Base-by-base conservation (phyloP, 768 basidiomycete genomes). In the Termitomyces sp. region DNA sequence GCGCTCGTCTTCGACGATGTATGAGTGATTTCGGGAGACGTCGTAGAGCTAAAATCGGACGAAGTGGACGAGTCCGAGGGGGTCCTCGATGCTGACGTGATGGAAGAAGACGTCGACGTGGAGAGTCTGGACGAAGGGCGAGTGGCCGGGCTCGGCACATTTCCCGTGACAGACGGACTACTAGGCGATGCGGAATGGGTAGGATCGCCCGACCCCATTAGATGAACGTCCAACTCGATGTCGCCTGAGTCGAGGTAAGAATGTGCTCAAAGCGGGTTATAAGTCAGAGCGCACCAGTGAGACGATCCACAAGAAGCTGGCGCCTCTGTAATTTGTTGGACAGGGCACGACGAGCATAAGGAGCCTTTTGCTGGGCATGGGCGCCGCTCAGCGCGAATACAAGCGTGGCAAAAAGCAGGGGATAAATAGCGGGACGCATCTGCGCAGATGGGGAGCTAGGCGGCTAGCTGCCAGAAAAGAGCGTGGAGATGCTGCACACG, bases 281-380 rank as follows among this genome's bases (percentile, higher is more conserved):
- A 45, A 9, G 3, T 33, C 17, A 38, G 3, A n/a, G 9, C 53
- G 14, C 14, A 54, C 56, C 46, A 17, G 15, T 55, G 5, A 17
- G 12, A 2, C 15, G 15, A 7, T 45, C 31, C 30, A 31, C 43
- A 3, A 57, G 31, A 40, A 21, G 1, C 35, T 61, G 63, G 17
- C 63, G 62, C n/a, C 55, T 55, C 26, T 61, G 62, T 7, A 62
- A 62, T 33, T 54, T 64, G 43, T 56, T 57, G 5, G 51, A 50
- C n/a, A 75, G 57, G 4, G 71, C 71, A 67, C 55, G 74, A 67
- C 73, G 66, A 1, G 69, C 68, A 71, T 73, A 64, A 47, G 68
- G 61, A 45, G 66, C 55, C 17, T 61, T 44, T 8, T 67, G 54
- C n/a, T 77, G 75, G 0, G 77, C 73, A 60, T 77, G 80, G 46